Evolutionary conservation across 441 rosid genomes (phyloP).

Genomic region (Rhodomyrtus psidioides): DNA sequence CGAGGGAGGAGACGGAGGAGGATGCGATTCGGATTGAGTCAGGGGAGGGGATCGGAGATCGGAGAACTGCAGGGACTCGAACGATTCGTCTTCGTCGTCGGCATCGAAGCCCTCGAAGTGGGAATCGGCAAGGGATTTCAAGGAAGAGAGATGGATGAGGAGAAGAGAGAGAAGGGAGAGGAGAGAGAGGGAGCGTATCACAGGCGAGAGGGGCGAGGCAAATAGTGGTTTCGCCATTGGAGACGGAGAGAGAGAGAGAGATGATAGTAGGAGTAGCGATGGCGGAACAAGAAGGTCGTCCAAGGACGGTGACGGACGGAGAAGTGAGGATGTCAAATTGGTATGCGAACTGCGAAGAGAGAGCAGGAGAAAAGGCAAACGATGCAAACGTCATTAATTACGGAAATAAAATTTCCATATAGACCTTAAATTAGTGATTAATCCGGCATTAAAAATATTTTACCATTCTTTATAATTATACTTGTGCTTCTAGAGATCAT

Average conservation of each 20-base stretch:
- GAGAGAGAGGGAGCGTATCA: constrained; percentile 6
- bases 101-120: constrained; percentile 90
- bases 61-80: constrained; percentile 30
- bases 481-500: neutral
- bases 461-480: neutral
- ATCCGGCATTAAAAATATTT: neutral
- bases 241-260: neutral
- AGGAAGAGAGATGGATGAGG: neutral
- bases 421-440: neutral
- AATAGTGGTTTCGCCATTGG: constrained; percentile 4
- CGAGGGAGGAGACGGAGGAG: constrained; percentile 1
- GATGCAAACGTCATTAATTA: neutral
- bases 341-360: neutral
- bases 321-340: neutral
- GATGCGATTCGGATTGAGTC: constrained; percentile 42
- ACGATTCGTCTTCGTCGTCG: constrained; percentile 54
- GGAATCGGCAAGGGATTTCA: constrained; percentile 30
- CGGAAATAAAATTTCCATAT: neutral
- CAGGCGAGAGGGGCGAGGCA: neutral
- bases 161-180: constrained; percentile 19
- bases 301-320: neutral
- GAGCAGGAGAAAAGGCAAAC: neutral
- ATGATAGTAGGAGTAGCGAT: neutral
- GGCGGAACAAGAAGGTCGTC: neutral
- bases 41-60: constrained; percentile 44